Percentiles rank a stretch among this genome's conserved stretches.
Evolutionary conservation across 2,329 filamentous ascomycete species (phyloP).

Genomic region (Fusarium sp.): DNA sequence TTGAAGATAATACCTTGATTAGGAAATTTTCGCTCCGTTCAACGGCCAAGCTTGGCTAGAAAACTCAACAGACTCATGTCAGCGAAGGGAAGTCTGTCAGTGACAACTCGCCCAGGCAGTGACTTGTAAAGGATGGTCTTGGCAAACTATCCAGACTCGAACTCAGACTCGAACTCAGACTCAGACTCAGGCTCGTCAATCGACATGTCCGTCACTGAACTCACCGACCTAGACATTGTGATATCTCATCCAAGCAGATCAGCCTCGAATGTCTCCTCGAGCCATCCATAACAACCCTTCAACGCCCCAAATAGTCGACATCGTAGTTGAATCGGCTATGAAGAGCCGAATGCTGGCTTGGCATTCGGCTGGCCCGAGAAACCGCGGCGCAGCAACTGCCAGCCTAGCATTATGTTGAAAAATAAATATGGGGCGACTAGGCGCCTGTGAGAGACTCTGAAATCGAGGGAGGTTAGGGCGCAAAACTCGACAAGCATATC

Average conservation of each 20-base stretch:
- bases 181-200: slow-evolving; percentile 29
- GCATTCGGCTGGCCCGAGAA: slow-evolving; percentile 44
- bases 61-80: slow-evolving; percentile 13
- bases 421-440: slow-evolving; percentile 39
- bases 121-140: slow-evolving; percentile 20
- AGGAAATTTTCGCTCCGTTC: slow-evolving; percentile 1
- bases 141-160: slow-evolving; percentile 27
- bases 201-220: slow-evolving; percentile 15
- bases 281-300: slow-evolving; percentile 20
- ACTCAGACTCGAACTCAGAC: slow-evolving; percentile 23
- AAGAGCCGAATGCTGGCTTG: slow-evolving; percentile 46
- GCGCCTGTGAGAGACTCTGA: slow-evolving; percentile 31
- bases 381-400: slow-evolving; percentile 42
- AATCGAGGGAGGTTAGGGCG: slow-evolving; percentile 37
- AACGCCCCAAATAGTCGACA: slow-evolving; percentile 36
- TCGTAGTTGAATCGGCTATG: slow-evolving; percentile 43
- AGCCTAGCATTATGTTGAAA: slow-evolving; percentile 42
- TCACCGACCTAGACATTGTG: slow-evolving; percentile 28
- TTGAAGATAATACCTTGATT: background rate
- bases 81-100: slow-evolving; percentile 32
- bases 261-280: slow-evolving; percentile 25
- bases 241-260: slow-evolving; percentile 34
- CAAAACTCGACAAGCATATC: slow-evolving; percentile 29
- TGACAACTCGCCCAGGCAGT: slow-evolving; percentile 23
- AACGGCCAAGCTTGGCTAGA: slow-evolving; percentile 25